Conservation (phyloP, 495 filamentous ascomycete species). For the Hypoxylon fuscum region DNA sequence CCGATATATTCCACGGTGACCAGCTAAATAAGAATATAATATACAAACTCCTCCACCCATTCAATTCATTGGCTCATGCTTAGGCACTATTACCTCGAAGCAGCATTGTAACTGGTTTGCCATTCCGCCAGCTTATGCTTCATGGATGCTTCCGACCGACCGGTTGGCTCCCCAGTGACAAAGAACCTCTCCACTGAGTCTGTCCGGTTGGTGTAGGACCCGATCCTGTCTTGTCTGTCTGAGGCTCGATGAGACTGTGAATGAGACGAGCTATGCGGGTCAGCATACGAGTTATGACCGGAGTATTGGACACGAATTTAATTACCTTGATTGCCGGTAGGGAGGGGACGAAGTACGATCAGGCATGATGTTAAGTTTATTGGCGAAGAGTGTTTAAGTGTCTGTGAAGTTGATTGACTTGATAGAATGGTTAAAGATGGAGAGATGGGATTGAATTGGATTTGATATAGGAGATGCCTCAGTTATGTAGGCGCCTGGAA, state of each 20-base stretch:
- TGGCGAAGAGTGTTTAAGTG: background rate
- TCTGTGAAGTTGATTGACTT: background rate
- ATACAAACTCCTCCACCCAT: too few relatives aligned
- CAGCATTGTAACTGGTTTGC: slow-evolving; percentile 12
- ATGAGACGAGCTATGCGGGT: slow-evolving; percentile 17
- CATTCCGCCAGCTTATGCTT: slow-evolving; percentile 10
- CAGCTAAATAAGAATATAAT: too few relatives aligned
- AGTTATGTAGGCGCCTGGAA: background rate
- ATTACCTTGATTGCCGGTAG: slow-evolving; percentile 21
- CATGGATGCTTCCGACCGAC: slow-evolving; percentile 21
- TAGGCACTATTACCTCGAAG: slow-evolving; percentile 7
- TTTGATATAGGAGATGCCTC: background rate
- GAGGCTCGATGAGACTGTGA: background rate
- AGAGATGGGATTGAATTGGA: background rate
- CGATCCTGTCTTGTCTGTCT: background rate
- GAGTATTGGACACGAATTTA: background rate
- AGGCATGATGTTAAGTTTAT: background rate
- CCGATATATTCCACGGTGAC: too few relatives aligned
- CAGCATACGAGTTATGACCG: background rate
- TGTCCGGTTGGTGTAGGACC: background rate
- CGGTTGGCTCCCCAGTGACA: slow-evolving; percentile 21
- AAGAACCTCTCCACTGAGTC: slow-evolving; percentile 21
- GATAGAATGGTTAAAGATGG: background rate
- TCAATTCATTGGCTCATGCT: background rate
- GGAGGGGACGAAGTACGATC: slow-evolving; percentile 2